phyloP scores from a whole-genome alignment of 352 stramenopile genomes.

The Phytophthora foliorum region DNA sequence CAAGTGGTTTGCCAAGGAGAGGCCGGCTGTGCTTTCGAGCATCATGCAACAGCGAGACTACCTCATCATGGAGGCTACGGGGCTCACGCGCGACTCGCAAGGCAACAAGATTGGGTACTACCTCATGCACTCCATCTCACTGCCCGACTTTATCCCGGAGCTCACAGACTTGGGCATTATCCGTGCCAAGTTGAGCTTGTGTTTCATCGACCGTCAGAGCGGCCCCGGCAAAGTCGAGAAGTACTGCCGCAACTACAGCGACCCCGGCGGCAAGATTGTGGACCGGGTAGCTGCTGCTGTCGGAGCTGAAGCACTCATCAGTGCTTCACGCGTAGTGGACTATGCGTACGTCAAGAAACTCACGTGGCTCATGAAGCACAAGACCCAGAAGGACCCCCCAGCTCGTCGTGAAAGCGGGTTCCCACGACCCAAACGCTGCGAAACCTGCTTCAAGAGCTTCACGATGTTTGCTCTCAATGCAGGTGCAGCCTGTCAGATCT shows the following conservation, averaged over 20 bases:
- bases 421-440: conserved; percentile 34
- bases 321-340: conserved; percentile 43
- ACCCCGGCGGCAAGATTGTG: conserved; percentile 39
- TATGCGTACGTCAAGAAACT: conserved; percentile 60
- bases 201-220: conserved; percentile 46
- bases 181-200: conserved; percentile 51
- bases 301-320: conserved; percentile 34
- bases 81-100: conserved; percentile 26
- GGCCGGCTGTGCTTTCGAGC: conserved; percentile 26
- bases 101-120: conserved; percentile 44
- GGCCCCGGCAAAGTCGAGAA: conserved; percentile 43
- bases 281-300: conserved; percentile 34
- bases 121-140: conserved; percentile 51
- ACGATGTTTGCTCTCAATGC: conserved; percentile 26
- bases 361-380: conserved; percentile 49
- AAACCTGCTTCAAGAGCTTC: conserved; percentile 27
- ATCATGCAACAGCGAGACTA: conserved; percentile 55
- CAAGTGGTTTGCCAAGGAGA: conserved; percentile 56
- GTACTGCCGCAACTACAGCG: conserved; percentile 48
- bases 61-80: conserved; percentile 39
- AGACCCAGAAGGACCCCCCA: conserved; percentile 3
- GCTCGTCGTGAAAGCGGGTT: conserved; percentile 14
- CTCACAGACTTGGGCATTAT: conserved; percentile 47
- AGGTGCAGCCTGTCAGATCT: conserved; percentile 52
- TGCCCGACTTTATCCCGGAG: conserved; percentile 30